Evolutionary conservation across 768 basidiomycete genomes (phyloP).

Genomic region (Suillus americanus): DNA sequence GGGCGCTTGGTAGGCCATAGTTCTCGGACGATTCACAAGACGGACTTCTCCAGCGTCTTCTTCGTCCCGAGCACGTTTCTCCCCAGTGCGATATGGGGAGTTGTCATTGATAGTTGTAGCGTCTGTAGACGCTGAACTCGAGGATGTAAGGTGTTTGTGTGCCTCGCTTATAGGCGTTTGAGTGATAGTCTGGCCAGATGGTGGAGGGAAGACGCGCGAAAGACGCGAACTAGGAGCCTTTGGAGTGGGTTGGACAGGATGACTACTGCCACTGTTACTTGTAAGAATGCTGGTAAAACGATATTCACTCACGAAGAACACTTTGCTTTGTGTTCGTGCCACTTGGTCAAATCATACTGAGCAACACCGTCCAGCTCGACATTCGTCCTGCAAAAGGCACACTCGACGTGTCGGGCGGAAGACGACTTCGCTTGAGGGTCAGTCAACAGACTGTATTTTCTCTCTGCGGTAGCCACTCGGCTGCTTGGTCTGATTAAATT

Average conservation of each 20-base stretch:
- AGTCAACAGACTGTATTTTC: conserved; percentile 62
- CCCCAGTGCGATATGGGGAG: conserved; percentile 28
- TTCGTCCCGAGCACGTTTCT: conserved; percentile 52
- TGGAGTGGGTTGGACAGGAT: conserved; percentile 21
- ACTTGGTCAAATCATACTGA: conserved; percentile 61
- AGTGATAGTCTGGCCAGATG: conserved; percentile 16
- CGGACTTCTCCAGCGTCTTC: conserved; percentile 40
- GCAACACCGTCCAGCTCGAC: conserved; percentile 46
- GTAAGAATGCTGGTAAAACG: background rate
- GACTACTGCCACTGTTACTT: conserved; percentile 1
- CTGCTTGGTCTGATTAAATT: conserved; percentile 46
- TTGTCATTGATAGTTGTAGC: conserved; percentile 36
- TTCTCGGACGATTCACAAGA: conserved; percentile 53
- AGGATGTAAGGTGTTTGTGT: conserved; percentile 15
- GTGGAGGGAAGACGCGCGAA: conserved; percentile 17
- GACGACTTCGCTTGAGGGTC: conserved; percentile 59
- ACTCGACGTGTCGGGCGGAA: conserved; percentile 45
- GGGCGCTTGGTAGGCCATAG: conserved; percentile 43
- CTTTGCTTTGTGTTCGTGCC: conserved; percentile 60
- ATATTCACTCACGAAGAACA: conserved; percentile 41
- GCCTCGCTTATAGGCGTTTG: conserved; percentile 14
- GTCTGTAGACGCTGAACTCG: conserved; percentile 31
- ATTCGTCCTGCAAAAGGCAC: conserved; percentile 47
- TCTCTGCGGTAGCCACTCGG: conserved; percentile 60
- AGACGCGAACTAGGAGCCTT: conserved; percentile 15